A percentile compares a stretch with the other conserved stretches of the same genome.
phyloP scores from a whole-genome alignment of 495 filamentous ascomycete species.

The Hyaloscypha finlandica region DNA sequence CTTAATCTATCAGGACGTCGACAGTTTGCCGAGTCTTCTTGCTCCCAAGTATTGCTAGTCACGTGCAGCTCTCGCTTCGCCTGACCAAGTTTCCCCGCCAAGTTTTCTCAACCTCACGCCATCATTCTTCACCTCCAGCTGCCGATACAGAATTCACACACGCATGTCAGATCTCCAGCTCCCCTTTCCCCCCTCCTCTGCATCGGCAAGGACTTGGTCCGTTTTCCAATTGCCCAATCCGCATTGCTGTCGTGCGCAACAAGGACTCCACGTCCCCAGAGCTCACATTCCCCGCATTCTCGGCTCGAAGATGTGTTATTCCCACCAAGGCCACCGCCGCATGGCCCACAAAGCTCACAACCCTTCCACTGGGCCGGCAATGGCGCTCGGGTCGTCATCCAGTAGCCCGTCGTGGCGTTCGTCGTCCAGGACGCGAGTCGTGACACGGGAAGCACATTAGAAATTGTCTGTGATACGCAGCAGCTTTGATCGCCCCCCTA shows the following conservation, averaged over 20 bases:
- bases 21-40: not conserved
- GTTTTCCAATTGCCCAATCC: not conserved
- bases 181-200: not conserved
- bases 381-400: not conserved
- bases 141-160: not conserved
- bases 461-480: not conserved
- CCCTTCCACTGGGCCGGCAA: slow-evolving; percentile 26
- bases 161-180: not conserved
- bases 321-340: not conserved
- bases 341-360: not conserved
- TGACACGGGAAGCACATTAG: not conserved
- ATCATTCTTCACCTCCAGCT: not conserved
- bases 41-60: not conserved
- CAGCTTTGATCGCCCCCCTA: not conserved
- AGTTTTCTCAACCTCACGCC: not conserved
- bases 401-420: not conserved
- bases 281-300: slow-evolving; percentile 23
- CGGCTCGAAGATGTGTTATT: slow-evolving; percentile 7
- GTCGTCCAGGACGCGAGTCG: slow-evolving; percentile 6
- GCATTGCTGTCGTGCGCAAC: not conserved
- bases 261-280: slow-evolving; percentile 2
- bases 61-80: not conserved
- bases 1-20: not conserved
- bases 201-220: not conserved
- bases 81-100: too few species aligned